These are phyloP conservation scores for Talaromyces sp. DNA, from an alignment of 2,329 filamentous ascomycete species.

Conservation along the genomic window DNA sequence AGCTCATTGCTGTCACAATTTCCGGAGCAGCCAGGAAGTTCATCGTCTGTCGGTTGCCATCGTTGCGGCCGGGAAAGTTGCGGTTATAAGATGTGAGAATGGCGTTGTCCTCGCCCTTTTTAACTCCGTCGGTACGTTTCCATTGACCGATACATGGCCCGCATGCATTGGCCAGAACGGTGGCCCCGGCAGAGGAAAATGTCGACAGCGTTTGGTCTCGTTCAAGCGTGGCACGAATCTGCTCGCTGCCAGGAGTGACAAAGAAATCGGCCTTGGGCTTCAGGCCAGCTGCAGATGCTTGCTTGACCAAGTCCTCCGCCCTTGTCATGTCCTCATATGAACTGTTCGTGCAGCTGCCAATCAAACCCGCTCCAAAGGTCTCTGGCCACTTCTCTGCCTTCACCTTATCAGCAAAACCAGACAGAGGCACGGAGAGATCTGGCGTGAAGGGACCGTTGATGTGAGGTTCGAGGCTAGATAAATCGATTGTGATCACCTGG, in stretches of 20 bases:
- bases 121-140: constrained; percentile 80
- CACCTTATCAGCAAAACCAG: constrained; percentile 80
- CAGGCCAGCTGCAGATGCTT: constrained; percentile 82
- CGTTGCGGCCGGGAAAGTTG: constrained; percentile 95
- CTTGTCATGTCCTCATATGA: constrained; percentile 99
- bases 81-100: constrained; percentile 98
- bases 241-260: constrained; percentile 92
- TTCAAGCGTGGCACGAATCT: constrained; percentile 90
- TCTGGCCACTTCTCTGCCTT: constrained; percentile 83
- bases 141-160: constrained; percentile 93
- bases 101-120: constrained; percentile 83
- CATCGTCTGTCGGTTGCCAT: constrained; percentile 95
- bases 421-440: constrained; percentile 87
- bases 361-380: constrained; percentile 85
- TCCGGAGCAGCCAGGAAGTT: constrained; percentile 98
- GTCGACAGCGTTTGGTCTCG: constrained; percentile 81
- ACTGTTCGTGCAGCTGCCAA: constrained; percentile 97
- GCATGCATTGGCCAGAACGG: constrained; percentile 90
- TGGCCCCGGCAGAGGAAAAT: constrained; percentile 79
- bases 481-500: constrained; percentile 81
- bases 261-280: constrained; percentile 89
- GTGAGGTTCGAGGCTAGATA: constrained; percentile 85
- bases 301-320: constrained; percentile 86
- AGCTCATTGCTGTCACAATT: constrained; percentile 92
- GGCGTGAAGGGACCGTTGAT: constrained; percentile 97